Evolutionary conservation across 495 filamentous ascomycete species (phyloP), one percentile per base, ranked within the genome.

Genomic region (Arthonia radiata): DNA sequence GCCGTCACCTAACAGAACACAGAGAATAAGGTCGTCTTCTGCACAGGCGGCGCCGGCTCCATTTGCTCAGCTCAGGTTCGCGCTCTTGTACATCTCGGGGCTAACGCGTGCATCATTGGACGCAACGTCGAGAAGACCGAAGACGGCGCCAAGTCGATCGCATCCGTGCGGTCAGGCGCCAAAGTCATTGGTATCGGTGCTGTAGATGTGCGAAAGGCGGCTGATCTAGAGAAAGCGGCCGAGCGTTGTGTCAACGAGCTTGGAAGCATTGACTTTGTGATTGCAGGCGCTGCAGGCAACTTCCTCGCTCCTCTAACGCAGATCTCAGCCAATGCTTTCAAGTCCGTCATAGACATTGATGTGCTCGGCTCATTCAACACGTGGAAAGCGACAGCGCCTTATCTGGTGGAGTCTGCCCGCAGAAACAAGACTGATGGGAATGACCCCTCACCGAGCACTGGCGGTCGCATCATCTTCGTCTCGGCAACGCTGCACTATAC

Each of bases 271-370:
- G 86, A 97, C 46, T 94, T 64, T 46, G 78, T 89, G n/a, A 81
- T 97, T 44, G 82, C 82, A 19, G 86, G 86, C 26, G 86, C 86
- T 16, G 86, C 86, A 8, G 86, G 86, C 18, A 97, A 97, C 48
- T 97, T 97, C 57, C 61, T 97, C 13, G 72, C 83, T 4, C 72
- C 83, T 1, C 77, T 94, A 37, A 53, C 68, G 13, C 71, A 71
- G 31, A 60, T 93, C 3, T 73, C 64, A 2, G 48, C 71, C 24
- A 93, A 93, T 42, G 86, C 77, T 11, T 92, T 97, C 64, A 91
- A 81, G 46, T 57, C 76, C 0, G 86, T 97, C 22, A 81, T 97
- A 35, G 86, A 97, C 24, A 97, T 97, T 39, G 86, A 97, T 43
- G 69, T 91, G 1, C 46, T 92, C 15, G 86, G 86, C 15, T 86